A percentile compares a stretch with the other conserved stretches of the same genome.
phyloP scores from a whole-genome alignment of 768 basidiomycete species.

The Cyathus striatus region DNA sequence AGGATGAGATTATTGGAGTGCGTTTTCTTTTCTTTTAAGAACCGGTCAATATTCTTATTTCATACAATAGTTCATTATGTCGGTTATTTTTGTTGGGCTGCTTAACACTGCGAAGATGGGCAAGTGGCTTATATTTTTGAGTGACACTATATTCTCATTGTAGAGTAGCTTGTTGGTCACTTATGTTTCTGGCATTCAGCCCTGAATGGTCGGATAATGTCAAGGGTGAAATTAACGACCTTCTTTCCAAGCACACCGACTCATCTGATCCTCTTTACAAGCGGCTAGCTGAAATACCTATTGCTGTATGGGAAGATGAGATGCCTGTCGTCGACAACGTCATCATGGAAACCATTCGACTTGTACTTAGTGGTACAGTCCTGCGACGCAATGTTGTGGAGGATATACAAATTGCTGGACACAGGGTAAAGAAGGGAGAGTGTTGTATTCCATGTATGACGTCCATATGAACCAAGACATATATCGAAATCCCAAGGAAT shows the following conservation, averaged over 20 bases:
- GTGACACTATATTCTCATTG: neutral
- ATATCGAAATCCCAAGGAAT: constrained; percentile 25
- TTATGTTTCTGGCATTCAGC: constrained; percentile 25
- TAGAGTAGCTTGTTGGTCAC: constrained; percentile 28
- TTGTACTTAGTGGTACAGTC: constrained; percentile 19
- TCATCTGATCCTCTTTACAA: constrained; percentile 23
- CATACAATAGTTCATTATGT: constrained; percentile 21
- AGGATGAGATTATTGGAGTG: constrained; percentile 21
- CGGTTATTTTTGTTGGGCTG: constrained; percentile 29
- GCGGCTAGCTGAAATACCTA: constrained; percentile 27
- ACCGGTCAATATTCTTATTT: neutral
- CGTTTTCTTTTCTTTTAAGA: neutral
- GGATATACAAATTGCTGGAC: constrained; percentile 20
- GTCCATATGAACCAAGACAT: constrained; percentile 28
- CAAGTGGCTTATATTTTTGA: constrained; percentile 9
- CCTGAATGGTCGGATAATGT: constrained; percentile 28
- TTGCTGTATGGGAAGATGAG: constrained; percentile 33
- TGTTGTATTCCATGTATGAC: constrained; percentile 28
- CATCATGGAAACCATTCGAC: constrained; percentile 33
- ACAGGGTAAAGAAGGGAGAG: constrained; percentile 21
- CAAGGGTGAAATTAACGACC: constrained; percentile 20
- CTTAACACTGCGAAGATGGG: constrained; percentile 28
- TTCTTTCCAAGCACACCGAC: constrained; percentile 21
- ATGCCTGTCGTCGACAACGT: constrained; percentile 29
- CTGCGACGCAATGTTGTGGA: constrained; percentile 29